Evolutionary conservation across 2,329 filamentous ascomycete genomes (phyloP).

Genomic region (Fonsecaea monophora): DNA sequence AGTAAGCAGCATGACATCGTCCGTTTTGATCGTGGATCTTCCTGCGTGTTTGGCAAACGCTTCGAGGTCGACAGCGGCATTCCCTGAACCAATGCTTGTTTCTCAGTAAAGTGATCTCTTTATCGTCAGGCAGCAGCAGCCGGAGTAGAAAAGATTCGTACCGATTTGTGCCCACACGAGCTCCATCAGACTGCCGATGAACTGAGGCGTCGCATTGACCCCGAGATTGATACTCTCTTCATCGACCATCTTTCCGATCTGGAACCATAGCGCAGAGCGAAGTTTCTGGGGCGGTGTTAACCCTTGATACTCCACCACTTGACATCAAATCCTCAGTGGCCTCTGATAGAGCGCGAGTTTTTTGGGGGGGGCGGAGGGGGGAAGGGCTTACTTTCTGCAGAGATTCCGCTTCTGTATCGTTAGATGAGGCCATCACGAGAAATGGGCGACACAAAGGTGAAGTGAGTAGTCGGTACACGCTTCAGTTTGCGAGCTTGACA

Average conservation of each 20-base stretch:
- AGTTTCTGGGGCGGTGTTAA: constrained; percentile 57
- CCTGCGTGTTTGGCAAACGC: constrained; percentile 77
- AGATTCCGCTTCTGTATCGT: constrained; percentile 24
- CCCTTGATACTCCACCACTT: background rate
- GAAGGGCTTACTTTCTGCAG: constrained; percentile 21
- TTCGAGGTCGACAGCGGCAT: constrained; percentile 66
- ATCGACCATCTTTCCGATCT: constrained; percentile 86
- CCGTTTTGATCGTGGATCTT: constrained; percentile 77
- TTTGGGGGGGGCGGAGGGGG: too few species aligned
- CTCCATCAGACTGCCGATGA: constrained; percentile 84
- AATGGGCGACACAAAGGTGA: background rate
- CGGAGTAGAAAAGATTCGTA: constrained; percentile 49
- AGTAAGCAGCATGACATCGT: constrained; percentile 86
- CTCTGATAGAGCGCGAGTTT: background rate
- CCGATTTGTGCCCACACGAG: constrained; percentile 87
- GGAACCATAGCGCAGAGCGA: constrained; percentile 76
- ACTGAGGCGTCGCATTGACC: constrained; percentile 88
- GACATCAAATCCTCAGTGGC: background rate
- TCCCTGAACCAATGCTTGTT: constrained; percentile 49
- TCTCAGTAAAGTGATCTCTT: background rate
- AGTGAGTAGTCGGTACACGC: too few species aligned
- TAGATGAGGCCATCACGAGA: constrained; percentile 21
- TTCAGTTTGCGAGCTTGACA: background rate
- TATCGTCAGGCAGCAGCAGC: background rate
- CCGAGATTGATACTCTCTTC: constrained; percentile 75